phyloP scores from a whole-genome alignment of 2,329 filamentous ascomycete genomes.

The Colletotrichum truncatum region DNA sequence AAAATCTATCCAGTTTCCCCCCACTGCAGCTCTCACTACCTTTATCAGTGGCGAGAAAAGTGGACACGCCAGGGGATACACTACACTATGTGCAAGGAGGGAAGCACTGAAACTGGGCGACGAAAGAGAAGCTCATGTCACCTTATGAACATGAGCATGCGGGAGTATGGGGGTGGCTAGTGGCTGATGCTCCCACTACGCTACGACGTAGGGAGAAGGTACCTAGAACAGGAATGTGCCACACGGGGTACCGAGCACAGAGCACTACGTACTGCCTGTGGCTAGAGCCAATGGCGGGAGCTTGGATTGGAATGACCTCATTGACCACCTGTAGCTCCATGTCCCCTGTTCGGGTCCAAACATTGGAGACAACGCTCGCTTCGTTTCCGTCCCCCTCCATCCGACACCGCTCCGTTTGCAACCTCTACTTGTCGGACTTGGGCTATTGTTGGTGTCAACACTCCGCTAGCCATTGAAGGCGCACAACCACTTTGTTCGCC shows the following conservation, averaged over 20 bases:
- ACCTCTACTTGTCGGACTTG: background rate
- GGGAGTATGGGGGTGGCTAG: constrained; percentile 26
- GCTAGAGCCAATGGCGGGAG: constrained; percentile 14
- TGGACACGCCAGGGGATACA: no score
- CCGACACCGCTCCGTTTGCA: constrained; percentile 28
- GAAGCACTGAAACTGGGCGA: background rate
- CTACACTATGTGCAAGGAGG: no score
- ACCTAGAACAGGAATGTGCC: no score
- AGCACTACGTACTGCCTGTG: background rate
- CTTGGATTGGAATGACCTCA: constrained; percentile 20
- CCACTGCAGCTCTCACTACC: background rate
- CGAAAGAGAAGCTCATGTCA: constrained; percentile 17
- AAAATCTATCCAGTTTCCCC: background rate
- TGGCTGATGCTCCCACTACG: background rate
- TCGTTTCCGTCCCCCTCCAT: background rate
- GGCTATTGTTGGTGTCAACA: background rate
- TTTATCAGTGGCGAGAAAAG: background rate
- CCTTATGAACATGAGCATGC: constrained; percentile 3
- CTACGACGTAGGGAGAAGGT: no score
- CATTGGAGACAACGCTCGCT: background rate
- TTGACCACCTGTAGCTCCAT: background rate
- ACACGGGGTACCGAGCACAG: no score
- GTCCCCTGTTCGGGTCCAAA: no score
- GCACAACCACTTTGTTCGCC: background rate
- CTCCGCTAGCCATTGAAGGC: background rate